These are phyloP conservation scores for Aspergillus sp. DNA, from an alignment of 2,329 filamentous ascomycete genomes.

Conservation along the genomic window DNA sequence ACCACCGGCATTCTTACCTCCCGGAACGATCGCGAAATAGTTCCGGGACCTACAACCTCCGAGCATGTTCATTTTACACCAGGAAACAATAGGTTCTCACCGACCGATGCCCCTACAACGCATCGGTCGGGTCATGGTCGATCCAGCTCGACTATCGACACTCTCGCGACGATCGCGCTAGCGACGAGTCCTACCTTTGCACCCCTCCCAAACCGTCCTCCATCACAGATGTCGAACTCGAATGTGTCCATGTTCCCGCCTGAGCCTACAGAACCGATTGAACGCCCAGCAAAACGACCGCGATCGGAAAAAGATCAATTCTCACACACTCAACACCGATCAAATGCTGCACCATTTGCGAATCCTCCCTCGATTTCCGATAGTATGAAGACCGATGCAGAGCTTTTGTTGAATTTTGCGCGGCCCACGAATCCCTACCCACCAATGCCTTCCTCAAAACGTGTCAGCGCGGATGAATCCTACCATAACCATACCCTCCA, in stretches of 20 bases:
- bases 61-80: conserved; percentile 23
- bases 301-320: conserved; percentile 58
- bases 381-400: conserved; percentile 49
- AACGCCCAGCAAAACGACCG: conserved; percentile 60
- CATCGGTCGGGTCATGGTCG: conserved; percentile 42
- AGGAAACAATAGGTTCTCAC: conserved; percentile 21
- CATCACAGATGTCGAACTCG: conserved; percentile 26
- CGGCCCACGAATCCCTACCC: conserved; percentile 38
- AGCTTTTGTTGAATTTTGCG: conserved; percentile 48
- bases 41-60: conserved; percentile 24
- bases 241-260: conserved; percentile 29
- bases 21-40: conserved; percentile 28
- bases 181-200: conserved; percentile 48
- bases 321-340: conserved; percentile 34
- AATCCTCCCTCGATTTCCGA: conserved; percentile 34
- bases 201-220: conserved; percentile 32
- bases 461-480: conserved; percentile 34
- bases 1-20: conserved; percentile 30
- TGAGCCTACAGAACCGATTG: conserved; percentile 29
- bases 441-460: conserved; percentile 23
- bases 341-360: conserved; percentile 26
- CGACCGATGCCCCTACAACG: conserved; percentile 23
- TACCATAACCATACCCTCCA: conserved; percentile 24
- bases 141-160: conserved; percentile 49
- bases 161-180: conserved; percentile 52